Base-by-base conservation (phyloP, 805 yeast species). In the Pichia manshurica region DNA sequence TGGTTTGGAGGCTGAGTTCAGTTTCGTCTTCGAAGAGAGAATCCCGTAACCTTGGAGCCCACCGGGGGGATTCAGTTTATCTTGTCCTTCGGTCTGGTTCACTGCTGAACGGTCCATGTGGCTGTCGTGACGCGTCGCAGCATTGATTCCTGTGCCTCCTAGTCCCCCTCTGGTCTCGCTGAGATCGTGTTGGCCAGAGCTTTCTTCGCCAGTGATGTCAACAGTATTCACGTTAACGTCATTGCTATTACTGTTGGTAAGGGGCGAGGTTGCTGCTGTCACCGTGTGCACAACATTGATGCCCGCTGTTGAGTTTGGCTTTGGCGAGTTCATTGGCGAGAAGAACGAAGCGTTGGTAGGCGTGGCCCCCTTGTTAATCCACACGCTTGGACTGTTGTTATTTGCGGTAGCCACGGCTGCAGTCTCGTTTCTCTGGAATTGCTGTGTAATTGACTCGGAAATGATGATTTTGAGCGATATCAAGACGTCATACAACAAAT, bases 401-500 rank as follows among this genome's bases (percentile, higher is more conserved):
- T 15, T 23, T n/a, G 16, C 21, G 19, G 5, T 34, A 2, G 15
- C 3, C 9, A 31, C 2, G 3, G 33, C 16, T 9, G 13, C 15
- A 1, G 39, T 7, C 34, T 45, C 44, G 36, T 36, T 43, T 34
- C 45, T 49, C 35, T 53, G 50, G 19, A 36, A 42, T 39, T 55
- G 52, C 40, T 46, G 36, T 35, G 54, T 51, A 5, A 56, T 42
- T 1, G 53, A 39, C 46, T 67, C 71, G 1, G 69, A 61, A 4
- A 67, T 61, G 33, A 58, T 55, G 17, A 60, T 51, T 57, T 79
- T 81, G 56, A 80, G 65, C 1, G 84, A 72, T 9, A 79, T 63
- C 32, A 82, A 63, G 47, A 81, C 70, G 57, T 82, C 87, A 58
- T 81, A 79, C 1, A 81, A 63, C 52, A 81, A 61, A 44, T 81